Base-by-base conservation (phyloP, 2,329 filamentous ascomycete species). In the Mycosphaerelloides madeirae region DNA sequence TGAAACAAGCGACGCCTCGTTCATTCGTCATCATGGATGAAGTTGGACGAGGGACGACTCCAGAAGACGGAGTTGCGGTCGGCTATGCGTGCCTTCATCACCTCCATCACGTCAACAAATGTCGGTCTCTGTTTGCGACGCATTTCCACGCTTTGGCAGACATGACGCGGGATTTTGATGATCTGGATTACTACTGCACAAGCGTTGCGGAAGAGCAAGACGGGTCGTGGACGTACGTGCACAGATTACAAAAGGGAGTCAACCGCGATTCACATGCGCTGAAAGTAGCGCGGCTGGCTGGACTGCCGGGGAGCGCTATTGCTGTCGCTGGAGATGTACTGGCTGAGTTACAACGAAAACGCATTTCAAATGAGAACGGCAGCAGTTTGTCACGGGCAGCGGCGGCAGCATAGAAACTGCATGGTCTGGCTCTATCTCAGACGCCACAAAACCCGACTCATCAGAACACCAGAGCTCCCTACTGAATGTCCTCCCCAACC, bases 21-120 rank as follows among this genome's bases (percentile, higher is more conserved):
- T 93, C 85, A 0, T 94, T 98, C 58, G 91, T 76, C 49, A 91
- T 98, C 65, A 97, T 98, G 91, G 93, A 98, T 65, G 93, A 98
- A 71, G 87, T 98, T 29, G 93, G 93, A 1, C 78, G 93, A 37
- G 93, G 93, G 7, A 98, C 94, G 0, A 95, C 93, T 15, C 89
- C 91, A 0, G 85, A 91, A 59, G 93, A 97, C 64, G 93, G 93
- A 2, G 79, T 84, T 2, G 93, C 93, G 1, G 85, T 98, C 1
- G 88, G 88, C 0, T 97, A 85, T 65, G 93, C 91, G 1, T 89
- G 84, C 59, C 71, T 98, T 38, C 80, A 91, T 61, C 88, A 97
- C 65, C 72, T 98, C 13, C 84, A 87, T 56, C 75, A 81, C 38
- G 72, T 85, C 16, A 96, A 93, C 63, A 74, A 76, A 61, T 88